phyloP scores from a whole-genome alignment of 352 stramenopile genomes.

The Pythium dissotocum region DNA sequence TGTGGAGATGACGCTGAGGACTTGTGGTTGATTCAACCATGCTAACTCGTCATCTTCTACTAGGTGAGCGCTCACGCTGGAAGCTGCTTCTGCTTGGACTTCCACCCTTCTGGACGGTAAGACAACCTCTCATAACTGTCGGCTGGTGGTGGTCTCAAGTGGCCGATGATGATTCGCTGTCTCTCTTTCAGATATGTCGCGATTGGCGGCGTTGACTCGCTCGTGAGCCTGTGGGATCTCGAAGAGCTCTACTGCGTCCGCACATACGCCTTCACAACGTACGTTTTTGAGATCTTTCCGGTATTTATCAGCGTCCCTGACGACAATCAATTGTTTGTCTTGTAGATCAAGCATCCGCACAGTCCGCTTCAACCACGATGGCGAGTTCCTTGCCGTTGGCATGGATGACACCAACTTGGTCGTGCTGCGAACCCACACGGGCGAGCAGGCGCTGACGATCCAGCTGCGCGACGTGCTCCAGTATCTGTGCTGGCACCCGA shows the following conservation, averaged over 20 bases:
- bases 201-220: conserved; percentile 79
- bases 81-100: conserved; percentile 80
- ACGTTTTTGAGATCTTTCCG: conserved; percentile 21
- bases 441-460: conserved; percentile 56
- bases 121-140: conserved; percentile 4
- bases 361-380: conserved; percentile 79
- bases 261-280: conserved; percentile 83
- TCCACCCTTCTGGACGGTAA: conserved; percentile 76
- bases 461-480: conserved; percentile 72
- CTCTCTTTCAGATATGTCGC: conserved; percentile 51
- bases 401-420: conserved; percentile 76
- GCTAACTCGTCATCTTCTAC: background rate
- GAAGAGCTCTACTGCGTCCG: conserved; percentile 86
- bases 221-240: conserved; percentile 85
- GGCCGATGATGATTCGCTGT: background rate
- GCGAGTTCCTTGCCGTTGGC: conserved; percentile 69
- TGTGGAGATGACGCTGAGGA: background rate
- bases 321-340: background rate
- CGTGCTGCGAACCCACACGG: conserved; percentile 63
- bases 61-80: conserved; percentile 76
- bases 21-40: background rate
- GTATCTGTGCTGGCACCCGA: conserved; percentile 83
- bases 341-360: conserved; percentile 73
- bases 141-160: background rate
- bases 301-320: background rate